phyloP scores from a whole-genome alignment of 148 eudicot species.

The Cornus florida region DNA sequence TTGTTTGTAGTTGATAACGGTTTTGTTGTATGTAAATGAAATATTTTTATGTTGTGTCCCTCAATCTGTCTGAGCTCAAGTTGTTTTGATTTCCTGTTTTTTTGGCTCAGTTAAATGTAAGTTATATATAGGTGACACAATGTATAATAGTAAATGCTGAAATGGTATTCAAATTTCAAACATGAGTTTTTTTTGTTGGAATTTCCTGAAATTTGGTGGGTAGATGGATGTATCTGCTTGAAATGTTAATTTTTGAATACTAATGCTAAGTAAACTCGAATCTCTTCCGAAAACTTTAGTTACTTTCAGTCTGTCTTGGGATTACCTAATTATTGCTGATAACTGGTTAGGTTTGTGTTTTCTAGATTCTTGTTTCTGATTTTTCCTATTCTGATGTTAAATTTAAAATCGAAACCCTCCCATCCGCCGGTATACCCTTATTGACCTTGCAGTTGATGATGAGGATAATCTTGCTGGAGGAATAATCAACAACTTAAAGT shows the following conservation, averaged over 20 bases:
- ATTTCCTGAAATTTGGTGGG: too few species aligned
- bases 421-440: background rate
- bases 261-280: background rate
- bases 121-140: conserved; percentile 2
- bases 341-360: too few species aligned
- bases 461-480: background rate
- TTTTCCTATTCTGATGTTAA: too few species aligned
- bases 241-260: conserved; percentile 8
- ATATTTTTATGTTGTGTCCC: background rate
- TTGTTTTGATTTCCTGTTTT: background rate
- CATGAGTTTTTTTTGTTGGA: background rate
- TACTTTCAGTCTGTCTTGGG: background rate
- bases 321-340: background rate
- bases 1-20: background rate
- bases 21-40: conserved; percentile 25
- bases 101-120: background rate
- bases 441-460: background rate
- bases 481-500: too few species aligned
- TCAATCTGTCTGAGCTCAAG: background rate
- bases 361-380: too few species aligned
- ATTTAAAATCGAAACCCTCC: too few species aligned
- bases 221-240: background rate
- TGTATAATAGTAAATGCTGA: background rate
- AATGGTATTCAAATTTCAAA: background rate
- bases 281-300: too few species aligned